Percentiles rank a stretch among this genome's conserved stretches.
Evolutionary conservation across 208 protist species (phyloP).

Genomic region (Acanthamoeba healyi): DNA sequence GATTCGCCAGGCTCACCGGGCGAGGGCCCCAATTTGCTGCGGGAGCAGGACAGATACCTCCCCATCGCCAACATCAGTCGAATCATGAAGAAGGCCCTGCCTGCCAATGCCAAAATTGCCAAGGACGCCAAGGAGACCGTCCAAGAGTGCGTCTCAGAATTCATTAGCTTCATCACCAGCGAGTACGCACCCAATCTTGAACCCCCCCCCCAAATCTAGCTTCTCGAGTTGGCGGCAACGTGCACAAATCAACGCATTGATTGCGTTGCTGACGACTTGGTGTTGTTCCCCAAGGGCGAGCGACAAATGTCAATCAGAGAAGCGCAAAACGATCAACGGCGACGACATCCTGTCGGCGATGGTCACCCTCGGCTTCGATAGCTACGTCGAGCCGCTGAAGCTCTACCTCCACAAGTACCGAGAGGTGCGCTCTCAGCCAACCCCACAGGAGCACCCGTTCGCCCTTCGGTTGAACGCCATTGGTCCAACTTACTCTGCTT

Average conservation of each 20-base stretch:
- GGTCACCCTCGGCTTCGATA: slow-evolving; percentile 86
- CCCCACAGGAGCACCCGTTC: not conserved
- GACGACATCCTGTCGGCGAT: slow-evolving; percentile 88
- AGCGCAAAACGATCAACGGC: slow-evolving; percentile 88
- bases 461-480: not conserved
- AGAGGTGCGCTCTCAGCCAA: slow-evolving; percentile 78
- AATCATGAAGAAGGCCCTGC: slow-evolving; percentile 86
- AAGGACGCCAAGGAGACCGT: slow-evolving; percentile 88
- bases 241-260: no score
- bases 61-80: slow-evolving; percentile 87
- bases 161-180: slow-evolving; percentile 88
- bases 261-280: no score
- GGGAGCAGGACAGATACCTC: slow-evolving; percentile 85
- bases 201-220: no score
- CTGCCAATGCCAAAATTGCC: slow-evolving; percentile 85
- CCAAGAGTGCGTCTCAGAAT: slow-evolving; percentile 88
- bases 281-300: slow-evolving; percentile 82
- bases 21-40: not conserved
- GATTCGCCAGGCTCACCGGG: not conserved
- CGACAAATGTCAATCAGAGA: slow-evolving; percentile 85
- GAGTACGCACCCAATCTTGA: slow-evolving; percentile 71
- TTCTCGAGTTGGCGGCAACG: no score
- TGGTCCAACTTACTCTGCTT: not conserved
- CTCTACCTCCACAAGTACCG: slow-evolving; percentile 82
- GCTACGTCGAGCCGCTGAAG: slow-evolving; percentile 86